These are phyloP conservation scores for Raphidocelis subcapitata DNA, from an alignment of 139 green algal species.

Conservation along the genomic window DNA sequence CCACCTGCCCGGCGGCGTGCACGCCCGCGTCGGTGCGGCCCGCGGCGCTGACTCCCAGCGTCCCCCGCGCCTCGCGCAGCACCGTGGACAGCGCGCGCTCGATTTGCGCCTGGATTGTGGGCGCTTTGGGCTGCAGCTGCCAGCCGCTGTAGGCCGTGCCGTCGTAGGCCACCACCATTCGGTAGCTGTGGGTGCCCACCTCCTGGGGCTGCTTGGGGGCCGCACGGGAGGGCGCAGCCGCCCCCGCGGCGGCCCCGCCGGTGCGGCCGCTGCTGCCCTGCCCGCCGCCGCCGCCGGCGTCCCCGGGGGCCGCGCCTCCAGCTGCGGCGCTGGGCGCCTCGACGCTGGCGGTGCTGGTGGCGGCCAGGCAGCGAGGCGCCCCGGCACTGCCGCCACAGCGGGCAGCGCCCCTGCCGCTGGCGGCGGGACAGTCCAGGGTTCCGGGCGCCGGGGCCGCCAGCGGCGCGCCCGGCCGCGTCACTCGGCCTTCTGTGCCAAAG, in stretches of 20 bases:
- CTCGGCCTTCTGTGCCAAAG: too few species aligned
- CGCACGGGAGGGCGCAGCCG: too few species aligned
- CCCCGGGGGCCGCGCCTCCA: neutral
- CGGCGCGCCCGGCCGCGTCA: too few species aligned
- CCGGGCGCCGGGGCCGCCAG: too few species aligned
- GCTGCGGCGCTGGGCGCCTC: neutral
- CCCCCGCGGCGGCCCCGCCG: neutral
- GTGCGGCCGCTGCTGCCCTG: neutral
- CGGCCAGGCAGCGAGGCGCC: neutral
- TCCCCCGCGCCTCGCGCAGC: constrained; percentile 36
- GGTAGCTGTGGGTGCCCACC: constrained; percentile 37
- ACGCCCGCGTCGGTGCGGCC: constrained; percentile 83
- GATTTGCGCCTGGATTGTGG: constrained; percentile 53
- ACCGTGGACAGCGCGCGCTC: constrained; percentile 49
- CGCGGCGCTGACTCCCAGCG: constrained; percentile 55
- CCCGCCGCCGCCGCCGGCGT: too few species aligned
- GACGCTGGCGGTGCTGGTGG: neutral
- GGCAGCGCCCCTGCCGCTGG: too few species aligned
- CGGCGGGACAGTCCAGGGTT: too few species aligned
- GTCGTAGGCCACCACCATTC: constrained; percentile 57
- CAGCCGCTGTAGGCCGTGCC: constrained; percentile 60
- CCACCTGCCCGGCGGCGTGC: constrained; percentile 76
- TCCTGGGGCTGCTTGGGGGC: neutral
- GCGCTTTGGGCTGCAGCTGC: constrained; percentile 50
- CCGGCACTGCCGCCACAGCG: too few species aligned